Conservation (phyloP, 140 eudicot species). For the Cichorium intybus region DNA sequence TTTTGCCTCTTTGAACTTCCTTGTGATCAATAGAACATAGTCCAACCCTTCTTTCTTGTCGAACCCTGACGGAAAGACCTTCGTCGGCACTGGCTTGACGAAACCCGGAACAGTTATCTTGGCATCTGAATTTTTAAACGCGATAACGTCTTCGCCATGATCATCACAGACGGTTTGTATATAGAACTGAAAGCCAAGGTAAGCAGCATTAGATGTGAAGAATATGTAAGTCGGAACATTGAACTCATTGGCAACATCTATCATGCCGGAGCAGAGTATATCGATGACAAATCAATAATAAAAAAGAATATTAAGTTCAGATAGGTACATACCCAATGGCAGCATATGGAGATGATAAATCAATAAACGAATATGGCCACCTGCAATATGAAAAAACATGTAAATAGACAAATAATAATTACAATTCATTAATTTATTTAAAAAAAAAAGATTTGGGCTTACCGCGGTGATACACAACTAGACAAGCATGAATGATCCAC, state of each 20-base stretch:
- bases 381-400: too few species aligned
- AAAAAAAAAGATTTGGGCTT: too few species aligned
- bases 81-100: constrained; percentile 24
- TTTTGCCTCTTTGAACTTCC: constrained; percentile 23
- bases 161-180: constrained; percentile 22
- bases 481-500: too few species aligned
- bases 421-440: too few species aligned
- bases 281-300: constrained; percentile 38
- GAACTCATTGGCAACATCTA: constrained; percentile 44
- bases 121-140: constrained; percentile 18
- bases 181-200: constrained; percentile 20
- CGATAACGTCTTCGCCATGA: constrained; percentile 7
- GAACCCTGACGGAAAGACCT: constrained; percentile 6
- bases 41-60: constrained; percentile 7
- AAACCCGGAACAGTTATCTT: constrained; percentile 21
- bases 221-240: constrained; percentile 32
- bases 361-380: too few species aligned
- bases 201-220: constrained; percentile 34
- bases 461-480: too few species aligned
- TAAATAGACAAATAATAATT: too few species aligned
- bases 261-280: constrained; percentile 35
- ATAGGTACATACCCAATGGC: too few species aligned
- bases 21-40: neutral
- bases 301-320: too few species aligned
- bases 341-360: too few species aligned